Conservation (phyloP, 2,329 filamentous ascomycete species). For the Fusarium tjaetaba region DNA sequence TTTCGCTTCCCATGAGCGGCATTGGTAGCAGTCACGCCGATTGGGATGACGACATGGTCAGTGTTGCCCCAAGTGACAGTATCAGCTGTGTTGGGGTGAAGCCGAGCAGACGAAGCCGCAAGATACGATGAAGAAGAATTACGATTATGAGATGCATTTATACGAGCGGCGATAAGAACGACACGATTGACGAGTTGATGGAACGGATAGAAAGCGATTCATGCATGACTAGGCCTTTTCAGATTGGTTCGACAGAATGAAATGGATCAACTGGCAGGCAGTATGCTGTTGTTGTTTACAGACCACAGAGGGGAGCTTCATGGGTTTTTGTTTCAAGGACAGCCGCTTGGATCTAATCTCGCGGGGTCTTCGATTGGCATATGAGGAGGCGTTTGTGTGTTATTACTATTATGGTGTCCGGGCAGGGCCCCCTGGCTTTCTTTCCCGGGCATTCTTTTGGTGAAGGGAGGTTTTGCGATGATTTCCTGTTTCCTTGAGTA, state of each 20-base stretch:
- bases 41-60: conserved; percentile 61
- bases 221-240: background rate
- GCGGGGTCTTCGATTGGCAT: conserved; percentile 1
- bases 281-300: conserved; percentile 7
- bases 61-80: conserved; percentile 68
- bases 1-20: conserved; percentile 55
- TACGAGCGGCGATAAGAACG: conserved; percentile 16
- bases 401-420: conserved; percentile 4
- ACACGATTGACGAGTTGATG: conserved; percentile 23
- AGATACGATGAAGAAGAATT: conserved; percentile 31
- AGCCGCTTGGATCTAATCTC: background rate
- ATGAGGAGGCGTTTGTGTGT: conserved; percentile 23
- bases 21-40: conserved; percentile 53
- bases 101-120: conserved; percentile 42
- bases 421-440: background rate
- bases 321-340: background rate
- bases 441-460: background rate
- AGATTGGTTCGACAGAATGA: conserved; percentile 7
- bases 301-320: background rate
- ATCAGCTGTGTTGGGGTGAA: conserved; percentile 67
- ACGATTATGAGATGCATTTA: conserved; percentile 11
- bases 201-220: conserved; percentile 19
- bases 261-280: conserved; percentile 3
- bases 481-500: conserved; percentile 10
- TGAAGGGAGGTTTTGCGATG: conserved; percentile 7